Conservation (phyloP, 805 yeast species). For the Blastobotrys robertii region DNA sequence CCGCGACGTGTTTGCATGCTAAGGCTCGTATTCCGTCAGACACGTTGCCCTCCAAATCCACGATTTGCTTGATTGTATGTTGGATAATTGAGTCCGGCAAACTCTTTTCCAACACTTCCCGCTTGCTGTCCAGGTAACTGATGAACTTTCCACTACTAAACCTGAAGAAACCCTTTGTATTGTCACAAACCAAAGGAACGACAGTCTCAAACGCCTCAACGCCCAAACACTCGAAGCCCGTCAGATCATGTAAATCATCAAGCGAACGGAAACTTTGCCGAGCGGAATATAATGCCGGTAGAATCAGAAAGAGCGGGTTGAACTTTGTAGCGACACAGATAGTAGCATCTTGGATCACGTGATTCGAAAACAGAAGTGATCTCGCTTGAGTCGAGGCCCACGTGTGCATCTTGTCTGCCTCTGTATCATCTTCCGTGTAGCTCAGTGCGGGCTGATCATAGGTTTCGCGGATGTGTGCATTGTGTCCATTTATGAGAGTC, state of each 20-base stretch:
- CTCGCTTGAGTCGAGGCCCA: slow-evolving; percentile 5
- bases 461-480: slow-evolving; percentile 3
- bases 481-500: slow-evolving; percentile 13
- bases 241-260: slow-evolving; percentile 20
- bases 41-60: no score
- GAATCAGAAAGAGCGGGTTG: slow-evolving; percentile 20
- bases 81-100: no score
- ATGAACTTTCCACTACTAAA: slow-evolving; percentile 12
- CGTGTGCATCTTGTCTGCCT: no score
- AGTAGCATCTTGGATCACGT: slow-evolving; percentile 14
- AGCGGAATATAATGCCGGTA: slow-evolving; percentile 16
- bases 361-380: slow-evolving; percentile 4
- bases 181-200: slow-evolving; percentile 3
- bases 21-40: slow-evolving; percentile 4
- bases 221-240: no score
- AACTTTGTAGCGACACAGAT: slow-evolving; percentile 21
- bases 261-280: slow-evolving; percentile 15
- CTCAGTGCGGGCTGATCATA: neutral
- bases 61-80: no score
- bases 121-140: slow-evolving; percentile 10
- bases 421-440: no score
- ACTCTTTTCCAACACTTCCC: no score
- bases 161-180: slow-evolving; percentile 6
- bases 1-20: slow-evolving; percentile 13
- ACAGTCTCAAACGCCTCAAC: no score